Conservation (phyloP, 2,329 filamentous ascomycete genomes). For the Ceratocystiopsis sp. region DNA sequence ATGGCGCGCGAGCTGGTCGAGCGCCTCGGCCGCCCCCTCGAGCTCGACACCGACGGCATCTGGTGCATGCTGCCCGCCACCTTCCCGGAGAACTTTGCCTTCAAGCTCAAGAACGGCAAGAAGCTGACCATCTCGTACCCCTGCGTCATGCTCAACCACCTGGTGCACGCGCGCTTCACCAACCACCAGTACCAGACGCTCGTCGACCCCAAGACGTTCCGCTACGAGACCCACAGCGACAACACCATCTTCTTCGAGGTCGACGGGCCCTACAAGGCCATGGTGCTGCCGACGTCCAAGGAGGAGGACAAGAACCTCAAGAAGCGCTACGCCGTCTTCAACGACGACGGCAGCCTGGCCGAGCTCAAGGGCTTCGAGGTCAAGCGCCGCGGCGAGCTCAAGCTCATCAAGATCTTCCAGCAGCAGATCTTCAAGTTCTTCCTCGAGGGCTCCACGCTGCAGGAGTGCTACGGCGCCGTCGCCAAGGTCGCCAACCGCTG, state of each 20-base stretch:
- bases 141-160: conserved; percentile 96
- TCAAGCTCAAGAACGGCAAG: conserved; percentile 90
- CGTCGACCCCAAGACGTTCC: conserved; percentile 59
- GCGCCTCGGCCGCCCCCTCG: conserved; percentile 76
- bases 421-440: conserved; percentile 99
- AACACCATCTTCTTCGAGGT: conserved; percentile 99
- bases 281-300: conserved; percentile 94
- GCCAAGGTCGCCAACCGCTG: conserved; percentile 91
- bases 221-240: conserved; percentile 93
- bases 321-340: conserved; percentile 98
- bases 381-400: conserved; percentile 91
- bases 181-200: conserved; percentile 96
- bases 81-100: conserved; percentile 90
- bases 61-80: conserved; percentile 98
- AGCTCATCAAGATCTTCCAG: conserved; percentile 99
- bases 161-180: conserved; percentile 87
- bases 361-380: conserved; percentile 96
- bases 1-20: conserved; percentile 89
- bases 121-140: conserved; percentile 94
- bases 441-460: conserved; percentile 70
- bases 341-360: conserved; percentile 86
- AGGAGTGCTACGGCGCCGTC: conserved; percentile 80
- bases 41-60: conserved; percentile 95
- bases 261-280: conserved; percentile 91
- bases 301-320: conserved; percentile 99